These are phyloP conservation scores for Sporobolomyces roseus DNA, from an alignment of 768 basidiomycete species.

Conservation along the genomic window DNA sequence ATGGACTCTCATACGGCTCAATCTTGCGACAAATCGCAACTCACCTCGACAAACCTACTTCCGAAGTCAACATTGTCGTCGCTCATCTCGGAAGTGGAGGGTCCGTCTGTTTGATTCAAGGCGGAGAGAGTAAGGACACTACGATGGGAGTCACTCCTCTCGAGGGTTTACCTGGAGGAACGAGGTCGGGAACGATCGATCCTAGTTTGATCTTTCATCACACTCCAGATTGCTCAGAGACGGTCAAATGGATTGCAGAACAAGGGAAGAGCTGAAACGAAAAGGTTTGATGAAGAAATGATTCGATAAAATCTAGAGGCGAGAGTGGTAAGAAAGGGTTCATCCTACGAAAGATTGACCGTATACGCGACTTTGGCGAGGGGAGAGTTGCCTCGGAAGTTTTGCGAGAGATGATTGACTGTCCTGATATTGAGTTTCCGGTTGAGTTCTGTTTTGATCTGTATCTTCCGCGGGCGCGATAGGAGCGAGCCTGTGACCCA, in stretches of 20 bases:
- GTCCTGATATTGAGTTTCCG: too few species aligned
- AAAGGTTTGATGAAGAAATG: too few species aligned
- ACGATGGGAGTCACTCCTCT: conserved; percentile 86
- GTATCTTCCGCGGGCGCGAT: too few species aligned
- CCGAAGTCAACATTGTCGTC: conserved; percentile 67
- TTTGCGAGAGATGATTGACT: too few species aligned
- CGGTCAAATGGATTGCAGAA: conserved; percentile 54
- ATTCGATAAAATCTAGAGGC: too few species aligned
- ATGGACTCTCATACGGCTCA: conserved; percentile 61
- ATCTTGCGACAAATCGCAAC: conserved; percentile 64
- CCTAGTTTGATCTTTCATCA: conserved; percentile 85
- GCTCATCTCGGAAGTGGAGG: conserved; percentile 90
- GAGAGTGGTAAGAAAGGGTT: too few species aligned
- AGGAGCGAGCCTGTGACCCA: too few species aligned
- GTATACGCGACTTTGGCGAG: too few species aligned
- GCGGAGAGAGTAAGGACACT: conserved; percentile 74
- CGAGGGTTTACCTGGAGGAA: conserved; percentile 83
- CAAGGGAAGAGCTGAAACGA: too few species aligned
- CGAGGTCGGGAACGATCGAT: conserved; percentile 76
- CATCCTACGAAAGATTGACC: too few species aligned
- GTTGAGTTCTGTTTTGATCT: too few species aligned
- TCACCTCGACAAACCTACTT: conserved; percentile 58
- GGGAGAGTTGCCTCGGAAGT: too few species aligned
- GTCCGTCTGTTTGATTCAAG: conserved; percentile 68
- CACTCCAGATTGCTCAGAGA: conserved; percentile 61